Conservation (phyloP, 352 stramenopile species). For the Phytophthora pini region DNA sequence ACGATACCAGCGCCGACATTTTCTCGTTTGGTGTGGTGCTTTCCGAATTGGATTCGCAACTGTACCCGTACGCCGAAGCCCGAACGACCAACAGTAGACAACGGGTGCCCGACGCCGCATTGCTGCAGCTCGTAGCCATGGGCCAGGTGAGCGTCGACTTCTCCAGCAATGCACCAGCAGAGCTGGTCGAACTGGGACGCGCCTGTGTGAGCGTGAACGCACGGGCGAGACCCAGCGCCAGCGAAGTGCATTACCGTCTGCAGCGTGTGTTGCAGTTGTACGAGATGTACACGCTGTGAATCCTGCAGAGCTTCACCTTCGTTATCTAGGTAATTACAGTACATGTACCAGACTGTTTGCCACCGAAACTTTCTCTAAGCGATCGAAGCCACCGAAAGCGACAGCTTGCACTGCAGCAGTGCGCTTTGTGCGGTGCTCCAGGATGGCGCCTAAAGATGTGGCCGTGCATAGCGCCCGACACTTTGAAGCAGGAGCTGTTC, state of each 20-base stretch:
- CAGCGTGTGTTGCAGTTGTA: constrained; percentile 30
- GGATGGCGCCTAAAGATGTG: constrained; percentile 22
- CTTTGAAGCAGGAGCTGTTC: constrained; percentile 21
- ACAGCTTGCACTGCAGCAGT: constrained; percentile 4
- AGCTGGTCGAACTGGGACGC: constrained; percentile 23
- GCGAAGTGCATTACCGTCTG: constrained; percentile 35
- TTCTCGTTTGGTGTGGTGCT: constrained; percentile 51
- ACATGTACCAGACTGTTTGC: neutral
- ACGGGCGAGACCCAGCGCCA: constrained; percentile 22
- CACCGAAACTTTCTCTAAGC: constrained; percentile 21
- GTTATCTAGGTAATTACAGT: neutral
- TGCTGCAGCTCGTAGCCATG: constrained; percentile 36
- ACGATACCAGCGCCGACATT: constrained; percentile 49
- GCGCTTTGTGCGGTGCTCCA: constrained; percentile 11
- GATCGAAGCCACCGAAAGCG: constrained; percentile 23
- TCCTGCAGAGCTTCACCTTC: constrained; percentile 2
- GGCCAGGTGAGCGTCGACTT: constrained; percentile 30
- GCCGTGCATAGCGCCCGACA: constrained; percentile 27
- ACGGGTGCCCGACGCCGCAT: constrained; percentile 20
- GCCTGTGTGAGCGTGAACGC: constrained; percentile 31
- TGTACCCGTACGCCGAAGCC: constrained; percentile 29
- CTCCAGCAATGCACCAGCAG: constrained; percentile 13
- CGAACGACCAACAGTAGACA: constrained; percentile 21
- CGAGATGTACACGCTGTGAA: constrained; percentile 31
- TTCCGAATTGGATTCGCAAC: constrained; percentile 42